Evolutionary conservation across 108 stramenopile species (phyloP), one percentile per base, ranked within the genome.

Genomic region (Discostella pseudostelligera): DNA sequence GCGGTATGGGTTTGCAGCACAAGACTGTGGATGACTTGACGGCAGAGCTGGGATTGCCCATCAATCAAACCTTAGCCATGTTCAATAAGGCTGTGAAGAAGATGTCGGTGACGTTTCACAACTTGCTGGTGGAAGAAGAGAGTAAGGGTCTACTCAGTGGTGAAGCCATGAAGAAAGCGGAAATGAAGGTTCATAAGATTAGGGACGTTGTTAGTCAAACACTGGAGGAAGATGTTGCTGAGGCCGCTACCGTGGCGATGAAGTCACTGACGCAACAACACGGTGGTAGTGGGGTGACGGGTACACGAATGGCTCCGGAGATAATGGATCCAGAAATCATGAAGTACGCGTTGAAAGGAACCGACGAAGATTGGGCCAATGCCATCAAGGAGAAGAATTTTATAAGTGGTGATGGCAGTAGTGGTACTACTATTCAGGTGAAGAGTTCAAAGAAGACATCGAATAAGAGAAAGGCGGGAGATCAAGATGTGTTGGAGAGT

Each of bases 51-150:
- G 88, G 85, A 21, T 77, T 96, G 56, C 97, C 97, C 9, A 66
- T 82, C 17, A 92, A 90, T 46, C 95, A 97, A 69, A 84, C 96
- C 6, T 56, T 98, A 35, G 97, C 97, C 48, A 93, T 97, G 87
- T 98, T 97, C 77, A 98, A 98, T 78, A 98, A 98, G 77, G 88
- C 92, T 7, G 73, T 98, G 9, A 81, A 93, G 39, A 98, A 98
- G 74, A 70, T 96, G 47, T 87, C 87, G 8, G 69, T 94, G 58
- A 80, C 89, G 8, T 72, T 97, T 36, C 80, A 93, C 62, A 65
- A 59, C 24, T 63, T 94, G 62, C 77, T 93, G 11, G 89, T 90
- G 64, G 88, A 77, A 24, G 79, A 88, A 62, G 94, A 92, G 60
- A 78, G 84, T 60, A 82, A 67, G 45, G 71, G 40, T 9, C 51